These are phyloP conservation scores for Botrytis deweyae DNA, from an alignment of 2,329 filamentous ascomycete species.

Conservation along the genomic window DNA sequence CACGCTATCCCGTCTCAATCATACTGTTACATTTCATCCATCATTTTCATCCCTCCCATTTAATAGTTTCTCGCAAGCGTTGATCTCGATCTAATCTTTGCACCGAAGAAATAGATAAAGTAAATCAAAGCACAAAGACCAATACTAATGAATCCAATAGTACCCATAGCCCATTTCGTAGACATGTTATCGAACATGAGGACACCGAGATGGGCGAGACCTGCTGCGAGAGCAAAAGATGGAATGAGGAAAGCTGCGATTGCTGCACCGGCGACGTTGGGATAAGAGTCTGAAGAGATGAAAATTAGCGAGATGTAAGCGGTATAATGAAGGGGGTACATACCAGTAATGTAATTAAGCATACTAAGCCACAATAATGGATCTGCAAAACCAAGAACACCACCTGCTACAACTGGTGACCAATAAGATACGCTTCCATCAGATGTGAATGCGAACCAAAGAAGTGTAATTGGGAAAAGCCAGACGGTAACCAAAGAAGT, in stretches of 20 bases:
- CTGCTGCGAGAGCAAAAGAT: constrained; percentile 45
- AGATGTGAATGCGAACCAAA: constrained; percentile 47
- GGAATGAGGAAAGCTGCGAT: constrained; percentile 47
- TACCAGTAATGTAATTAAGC: constrained; percentile 42
- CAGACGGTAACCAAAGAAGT: constrained; percentile 45
- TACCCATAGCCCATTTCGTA: constrained; percentile 45
- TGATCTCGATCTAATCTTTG: constrained; percentile 13
- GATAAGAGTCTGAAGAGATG: constrained; percentile 40
- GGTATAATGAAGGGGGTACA: background rate
- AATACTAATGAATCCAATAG: constrained; percentile 44
- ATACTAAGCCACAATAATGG: constrained; percentile 46
- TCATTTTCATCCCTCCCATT: background rate
- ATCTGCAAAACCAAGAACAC: constrained; percentile 44
- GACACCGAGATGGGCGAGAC: constrained; percentile 43
- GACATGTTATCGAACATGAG: constrained; percentile 40
- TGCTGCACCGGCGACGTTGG: constrained; percentile 44
- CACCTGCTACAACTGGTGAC: constrained; percentile 45
- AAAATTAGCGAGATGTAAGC: background rate
- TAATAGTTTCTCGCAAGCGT: constrained; percentile 18
- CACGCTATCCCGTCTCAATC: background rate
- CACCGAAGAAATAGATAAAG: constrained; percentile 42
- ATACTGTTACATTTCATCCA: background rate
- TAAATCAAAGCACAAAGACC: constrained; percentile 44
- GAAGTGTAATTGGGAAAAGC: constrained; percentile 44
- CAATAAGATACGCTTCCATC: constrained; percentile 44